Percentiles rank a stretch among this genome's conserved stretches.
Evolutionary conservation across 768 basidiomycete species (phyloP).

Genomic region (Solioccasus polychromus): DNA sequence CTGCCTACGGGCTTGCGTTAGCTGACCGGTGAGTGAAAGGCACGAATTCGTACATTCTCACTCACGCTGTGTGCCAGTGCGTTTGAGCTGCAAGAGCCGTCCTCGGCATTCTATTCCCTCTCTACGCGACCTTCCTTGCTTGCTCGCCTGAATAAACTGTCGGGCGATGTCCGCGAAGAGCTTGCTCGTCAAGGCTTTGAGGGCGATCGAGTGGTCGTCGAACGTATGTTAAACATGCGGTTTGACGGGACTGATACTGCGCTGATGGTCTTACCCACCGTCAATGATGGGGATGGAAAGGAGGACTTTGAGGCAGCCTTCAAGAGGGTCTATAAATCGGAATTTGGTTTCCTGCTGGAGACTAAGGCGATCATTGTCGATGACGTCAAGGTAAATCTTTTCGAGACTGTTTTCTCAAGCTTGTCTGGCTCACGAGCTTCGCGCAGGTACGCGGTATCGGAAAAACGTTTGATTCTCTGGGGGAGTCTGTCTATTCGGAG

Average conservation of each 20-base stretch:
- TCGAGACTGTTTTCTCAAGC: background rate
- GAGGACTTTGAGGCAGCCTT: slow-evolving; percentile 83
- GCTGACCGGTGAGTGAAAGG: slow-evolving; percentile 58
- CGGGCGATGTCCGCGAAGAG: slow-evolving; percentile 57
- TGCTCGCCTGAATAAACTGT: slow-evolving; percentile 67
- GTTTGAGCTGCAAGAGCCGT: slow-evolving; percentile 87
- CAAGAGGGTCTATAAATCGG: slow-evolving; percentile 73
- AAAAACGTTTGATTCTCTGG: slow-evolving; percentile 81
- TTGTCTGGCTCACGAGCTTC: background rate
- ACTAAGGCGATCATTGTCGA: slow-evolving; percentile 83
- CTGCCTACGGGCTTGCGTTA: slow-evolving; percentile 90
- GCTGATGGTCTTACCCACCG: slow-evolving; percentile 73
- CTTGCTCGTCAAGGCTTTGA: slow-evolving; percentile 82
- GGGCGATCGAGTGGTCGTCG: slow-evolving; percentile 64
- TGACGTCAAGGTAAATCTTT: slow-evolving; percentile 71
- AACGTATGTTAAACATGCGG: slow-evolving; percentile 88
- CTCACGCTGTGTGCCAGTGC: slow-evolving; percentile 46
- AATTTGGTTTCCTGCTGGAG: slow-evolving; percentile 91
- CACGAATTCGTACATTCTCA: background rate
- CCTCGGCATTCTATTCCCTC: slow-evolving; percentile 71
- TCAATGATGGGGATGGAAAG: slow-evolving; percentile 46
- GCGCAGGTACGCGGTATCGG: slow-evolving; percentile 81
- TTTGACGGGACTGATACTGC: slow-evolving; percentile 94
- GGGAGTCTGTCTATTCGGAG: slow-evolving; percentile 77
- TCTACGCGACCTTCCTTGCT: slow-evolving; percentile 54